Conservation (phyloP, 1,284 basidiomycete species). For the Ceratorhiza oryzae-sativae region DNA sequence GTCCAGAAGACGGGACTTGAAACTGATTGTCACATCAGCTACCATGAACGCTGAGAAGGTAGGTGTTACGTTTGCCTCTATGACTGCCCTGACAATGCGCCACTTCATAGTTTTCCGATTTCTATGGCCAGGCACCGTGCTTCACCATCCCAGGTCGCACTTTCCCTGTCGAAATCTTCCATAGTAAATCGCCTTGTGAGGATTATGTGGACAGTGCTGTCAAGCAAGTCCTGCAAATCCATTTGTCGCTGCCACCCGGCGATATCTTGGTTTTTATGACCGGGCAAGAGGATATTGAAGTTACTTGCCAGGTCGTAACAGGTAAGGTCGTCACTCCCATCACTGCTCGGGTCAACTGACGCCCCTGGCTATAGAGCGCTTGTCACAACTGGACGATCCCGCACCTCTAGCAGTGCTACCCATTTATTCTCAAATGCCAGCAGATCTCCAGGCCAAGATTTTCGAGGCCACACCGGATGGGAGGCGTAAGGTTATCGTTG, state of each 20-base stretch:
- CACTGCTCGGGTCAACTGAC: neutral
- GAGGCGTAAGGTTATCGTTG: conserved; percentile 94
- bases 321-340: conserved; percentile 57
- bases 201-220: conserved; percentile 99
- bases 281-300: conserved; percentile 98
- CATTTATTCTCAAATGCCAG: conserved; percentile 99
- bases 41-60: conserved; percentile 99
- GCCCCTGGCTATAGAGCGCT: conserved; percentile 71
- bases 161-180: conserved; percentile 97
- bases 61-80: conserved; percentile 32
- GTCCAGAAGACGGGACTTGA: conserved; percentile 88
- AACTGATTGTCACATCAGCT: conserved; percentile 96
- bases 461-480: conserved; percentile 96
- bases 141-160: conserved; percentile 98
- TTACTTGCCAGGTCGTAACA: conserved; percentile 89
- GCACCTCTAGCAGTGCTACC: conserved; percentile 87
- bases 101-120: conserved; percentile 79
- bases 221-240: conserved; percentile 97
- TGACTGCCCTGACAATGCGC: neutral
- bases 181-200: conserved; percentile 96
- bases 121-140: conserved; percentile 94
- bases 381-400: conserved; percentile 90
- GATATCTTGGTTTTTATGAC: conserved; percentile 99
- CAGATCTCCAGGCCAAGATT: conserved; percentile 97
- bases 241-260: conserved; percentile 90